A percentile compares a stretch with the other conserved stretches of the same genome.
Evolutionary conservation across 371 early-diverging fungal genomes (phyloP).

Genomic region (Coemansia sp.): DNA sequence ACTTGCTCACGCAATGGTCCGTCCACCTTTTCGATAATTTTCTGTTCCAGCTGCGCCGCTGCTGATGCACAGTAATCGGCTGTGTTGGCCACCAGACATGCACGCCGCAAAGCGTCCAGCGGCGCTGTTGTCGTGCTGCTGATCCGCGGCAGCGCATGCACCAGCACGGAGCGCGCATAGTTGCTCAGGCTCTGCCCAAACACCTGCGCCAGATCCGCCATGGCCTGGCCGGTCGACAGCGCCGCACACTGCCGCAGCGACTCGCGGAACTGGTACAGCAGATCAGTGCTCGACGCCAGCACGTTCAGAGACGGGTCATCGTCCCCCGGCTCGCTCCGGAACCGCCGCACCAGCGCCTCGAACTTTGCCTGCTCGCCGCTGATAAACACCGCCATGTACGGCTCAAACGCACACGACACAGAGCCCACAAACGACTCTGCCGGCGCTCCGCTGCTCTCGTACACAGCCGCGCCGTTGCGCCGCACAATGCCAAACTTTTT

Average conservation of each 20-base stretch:
- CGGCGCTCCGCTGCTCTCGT: constrained; percentile 41
- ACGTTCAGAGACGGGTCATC: constrained; percentile 68
- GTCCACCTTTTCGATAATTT: constrained; percentile 77
- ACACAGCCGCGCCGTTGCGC: constrained; percentile 34
- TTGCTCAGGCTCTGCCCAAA: constrained; percentile 76
- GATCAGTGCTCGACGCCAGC: constrained; percentile 81
- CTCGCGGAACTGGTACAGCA: constrained; percentile 87
- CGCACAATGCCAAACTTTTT: constrained; percentile 59
- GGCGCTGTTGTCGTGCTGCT: not conserved
- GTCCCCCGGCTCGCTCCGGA: constrained; percentile 51
- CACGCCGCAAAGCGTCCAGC: constrained; percentile 27
- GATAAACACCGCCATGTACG: constrained; percentile 79
- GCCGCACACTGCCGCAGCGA: constrained; percentile 79
- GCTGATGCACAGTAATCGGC: constrained; percentile 92
- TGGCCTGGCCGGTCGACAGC: constrained; percentile 79
- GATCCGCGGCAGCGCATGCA: constrained; percentile 60
- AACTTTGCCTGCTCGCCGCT: constrained; percentile 77
- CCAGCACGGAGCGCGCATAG: constrained; percentile 71
- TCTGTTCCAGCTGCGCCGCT: constrained; percentile 83
- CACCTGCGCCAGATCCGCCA: constrained; percentile 68
- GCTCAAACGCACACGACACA: constrained; percentile 85
- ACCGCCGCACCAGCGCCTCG: constrained; percentile 33
- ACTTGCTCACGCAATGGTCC: constrained; percentile 62
- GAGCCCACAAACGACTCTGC: constrained; percentile 59
- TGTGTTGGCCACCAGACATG: constrained; percentile 82